Percentiles rank a stretch among this genome's conserved stretches.
These are phyloP conservation scores for Barnettozyma californica DNA, from an alignment of 805 yeast species.

Conservation along the genomic window DNA sequence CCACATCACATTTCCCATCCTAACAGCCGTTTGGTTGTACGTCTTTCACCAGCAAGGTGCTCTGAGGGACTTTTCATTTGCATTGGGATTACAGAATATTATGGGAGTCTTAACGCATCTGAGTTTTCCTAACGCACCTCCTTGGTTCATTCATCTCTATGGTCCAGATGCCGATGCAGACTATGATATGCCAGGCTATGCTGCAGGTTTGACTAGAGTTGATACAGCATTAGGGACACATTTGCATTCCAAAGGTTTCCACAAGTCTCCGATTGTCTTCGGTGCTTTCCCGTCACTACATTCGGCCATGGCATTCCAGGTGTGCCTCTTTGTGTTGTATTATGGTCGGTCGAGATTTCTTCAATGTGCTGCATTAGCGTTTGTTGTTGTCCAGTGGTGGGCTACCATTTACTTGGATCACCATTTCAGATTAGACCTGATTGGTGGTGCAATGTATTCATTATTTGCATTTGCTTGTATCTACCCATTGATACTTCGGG, in stretches of 20 bases:
- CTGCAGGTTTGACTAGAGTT: constrained; percentile 66
- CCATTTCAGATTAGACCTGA: constrained; percentile 61
- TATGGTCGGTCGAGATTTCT: constrained; percentile 29
- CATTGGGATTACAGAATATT: constrained; percentile 56
- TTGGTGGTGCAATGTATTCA: constrained; percentile 52
- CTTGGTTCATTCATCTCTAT: constrained; percentile 62
- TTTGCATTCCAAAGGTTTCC: constrained; percentile 56
- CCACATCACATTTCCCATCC: constrained; percentile 56
- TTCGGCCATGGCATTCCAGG: constrained; percentile 58
- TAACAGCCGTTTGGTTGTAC: constrained; percentile 58
- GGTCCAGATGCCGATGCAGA: constrained; percentile 51
- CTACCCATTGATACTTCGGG: constrained; percentile 33
- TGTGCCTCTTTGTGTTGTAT: constrained; percentile 35
- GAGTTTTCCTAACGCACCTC: constrained; percentile 65
- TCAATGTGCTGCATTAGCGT: constrained; percentile 33
- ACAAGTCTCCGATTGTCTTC: constrained; percentile 63
- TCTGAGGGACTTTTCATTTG: constrained; percentile 44
- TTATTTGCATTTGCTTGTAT: constrained; percentile 37
- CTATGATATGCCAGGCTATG: constrained; percentile 62
- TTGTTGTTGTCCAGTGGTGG: constrained; percentile 65
- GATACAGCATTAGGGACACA: constrained; percentile 60
- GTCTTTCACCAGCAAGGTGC: constrained; percentile 66
- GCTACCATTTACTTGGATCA: constrained; percentile 69
- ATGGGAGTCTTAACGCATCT: constrained; percentile 57
- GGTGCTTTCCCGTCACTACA: constrained; percentile 62